Evolutionary conservation across 306 rosid genomes (phyloP), one percentile per base, ranked within the genome.

Genomic region (Rosa rugosa): DNA sequence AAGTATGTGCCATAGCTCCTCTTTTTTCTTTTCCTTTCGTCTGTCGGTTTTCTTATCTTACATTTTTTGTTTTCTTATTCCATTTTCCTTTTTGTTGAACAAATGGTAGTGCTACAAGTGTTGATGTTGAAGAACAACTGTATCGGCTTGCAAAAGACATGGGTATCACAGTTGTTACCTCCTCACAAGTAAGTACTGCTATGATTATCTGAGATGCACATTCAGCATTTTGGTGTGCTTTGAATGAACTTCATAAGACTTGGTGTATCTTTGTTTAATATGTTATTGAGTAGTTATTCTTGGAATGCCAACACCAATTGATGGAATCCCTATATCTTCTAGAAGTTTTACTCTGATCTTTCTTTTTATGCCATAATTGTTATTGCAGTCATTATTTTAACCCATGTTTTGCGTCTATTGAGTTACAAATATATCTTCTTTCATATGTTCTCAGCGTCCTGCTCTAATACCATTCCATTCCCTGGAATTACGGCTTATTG

Each of bases 121-220:
- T 95, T 67, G 99, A 95, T 77, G 98, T 95, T 0, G 99, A 95
- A 84, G 99, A 95, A 82, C 96, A 91, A 80, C 91, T 95, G n/a
- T 95, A 93, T 76, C 88, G 88, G 85, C 89, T 95, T 44, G 99
- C 98, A 6, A 91, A 85, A 75, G 88, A 86, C 69, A 86, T 93
- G 94, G 97, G 89, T 62, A 91, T 95, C 81, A 95, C 99, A 69
- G 81, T 95, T 75, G 93, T 93, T 69, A 95, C 99, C 62, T 95
- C 99, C 50, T 95, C 99, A 44, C 99, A 95, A 84, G 99, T 93
- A 87, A 88, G 96, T 80, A 36, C 71, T 71, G 54, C 42, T 51
- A 36, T 25, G 38, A 67, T 64, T 31, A 36, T 42, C 10, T 42
- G 14, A 38, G 72, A 10, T 41, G 40, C 5, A 14, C 22, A 8